Evolutionary conservation across 2,329 filamentous ascomycete genomes (phyloP).

Genomic region (Hyphodiscus sp.): DNA sequence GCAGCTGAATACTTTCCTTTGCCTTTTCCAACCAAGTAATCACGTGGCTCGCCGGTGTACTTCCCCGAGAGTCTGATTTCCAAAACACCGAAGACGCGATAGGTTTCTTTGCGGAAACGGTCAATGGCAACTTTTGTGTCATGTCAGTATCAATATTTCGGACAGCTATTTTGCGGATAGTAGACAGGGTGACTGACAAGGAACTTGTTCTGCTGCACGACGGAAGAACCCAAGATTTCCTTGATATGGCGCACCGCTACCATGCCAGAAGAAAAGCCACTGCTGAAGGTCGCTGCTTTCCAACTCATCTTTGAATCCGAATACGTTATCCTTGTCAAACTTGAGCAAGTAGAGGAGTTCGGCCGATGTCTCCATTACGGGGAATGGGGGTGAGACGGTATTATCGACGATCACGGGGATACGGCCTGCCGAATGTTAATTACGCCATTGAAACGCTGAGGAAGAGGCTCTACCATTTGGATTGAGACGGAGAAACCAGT

Average conservation of each 20-base stretch:
- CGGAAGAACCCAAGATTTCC: slow-evolving; percentile 35
- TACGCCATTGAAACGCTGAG: slow-evolving; percentile 1
- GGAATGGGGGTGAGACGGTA: slow-evolving; percentile 40
- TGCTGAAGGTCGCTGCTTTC: slow-evolving; percentile 43
- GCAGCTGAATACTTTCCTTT: slow-evolving; percentile 49
- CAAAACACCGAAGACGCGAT: slow-evolving; percentile 48
- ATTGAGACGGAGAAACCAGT: slow-evolving; percentile 44
- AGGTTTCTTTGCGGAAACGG: slow-evolving; percentile 44
- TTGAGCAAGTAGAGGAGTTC: slow-evolving; percentile 46
- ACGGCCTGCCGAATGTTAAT: slow-evolving; percentile 27
- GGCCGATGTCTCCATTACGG: slow-evolving; percentile 47
- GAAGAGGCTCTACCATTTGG: slow-evolving; percentile 32
- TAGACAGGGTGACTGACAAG: slow-evolving; percentile 27
- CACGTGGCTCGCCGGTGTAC: slow-evolving; percentile 40
- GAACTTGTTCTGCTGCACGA: slow-evolving; percentile 39
- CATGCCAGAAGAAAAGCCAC: slow-evolving; percentile 51
- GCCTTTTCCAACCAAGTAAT: slow-evolving; percentile 46
- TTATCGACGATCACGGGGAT: slow-evolving; percentile 48
- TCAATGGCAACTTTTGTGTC: slow-evolving; percentile 36
- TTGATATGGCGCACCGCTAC: slow-evolving; percentile 36
- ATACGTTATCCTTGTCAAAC: slow-evolving; percentile 41
- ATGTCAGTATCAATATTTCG: not conserved
- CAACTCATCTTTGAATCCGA: slow-evolving; percentile 45
- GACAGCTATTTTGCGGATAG: not conserved
- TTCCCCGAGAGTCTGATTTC: slow-evolving; percentile 47